Evolutionary conservation across 2,329 filamentous ascomycete species (phyloP).

Genomic region (Teratosphaeria destructans): DNA sequence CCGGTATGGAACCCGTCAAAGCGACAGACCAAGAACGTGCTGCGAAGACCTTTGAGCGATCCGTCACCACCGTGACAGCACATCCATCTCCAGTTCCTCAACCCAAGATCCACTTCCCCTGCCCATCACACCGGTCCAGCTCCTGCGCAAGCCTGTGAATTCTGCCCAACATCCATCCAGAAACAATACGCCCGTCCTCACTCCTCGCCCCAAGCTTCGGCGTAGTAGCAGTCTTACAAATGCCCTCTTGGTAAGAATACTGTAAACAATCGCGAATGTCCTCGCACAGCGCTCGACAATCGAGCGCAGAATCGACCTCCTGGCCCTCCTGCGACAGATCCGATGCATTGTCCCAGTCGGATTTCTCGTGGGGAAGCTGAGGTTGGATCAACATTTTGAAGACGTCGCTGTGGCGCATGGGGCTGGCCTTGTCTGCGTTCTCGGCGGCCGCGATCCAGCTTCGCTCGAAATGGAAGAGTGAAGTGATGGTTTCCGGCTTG

Average conservation of each 20-base stretch:
- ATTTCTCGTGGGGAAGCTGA: conserved; percentile 9
- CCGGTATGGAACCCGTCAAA: too few relatives aligned
- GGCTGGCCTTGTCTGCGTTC: background rate
- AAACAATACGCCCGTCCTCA: background rate
- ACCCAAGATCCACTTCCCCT: background rate
- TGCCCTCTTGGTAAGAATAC: background rate
- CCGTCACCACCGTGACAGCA: too few relatives aligned
- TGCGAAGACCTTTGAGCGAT: too few relatives aligned
- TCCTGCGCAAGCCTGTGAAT: background rate
- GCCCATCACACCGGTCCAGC: background rate
- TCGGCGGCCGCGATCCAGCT: background rate
- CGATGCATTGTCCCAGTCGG: conserved; percentile 20
- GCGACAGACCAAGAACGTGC: too few relatives aligned
- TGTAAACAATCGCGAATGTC: background rate
- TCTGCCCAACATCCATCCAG: background rate
- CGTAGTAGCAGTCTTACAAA: background rate
- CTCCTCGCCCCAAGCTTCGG: background rate
- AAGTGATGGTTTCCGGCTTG: conserved; percentile 7
- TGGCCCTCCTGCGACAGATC: conserved; percentile 2
- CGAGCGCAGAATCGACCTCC: background rate
- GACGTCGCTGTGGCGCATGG: conserved; percentile 20
- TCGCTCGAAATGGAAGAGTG: background rate
- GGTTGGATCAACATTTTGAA: conserved; percentile 19
- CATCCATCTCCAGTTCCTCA: background rate
- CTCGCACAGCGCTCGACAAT: background rate